Evolutionary conservation across 2,329 filamentous ascomycete genomes (phyloP).

Genomic region (Pseudogymnoascus sp.): DNA sequence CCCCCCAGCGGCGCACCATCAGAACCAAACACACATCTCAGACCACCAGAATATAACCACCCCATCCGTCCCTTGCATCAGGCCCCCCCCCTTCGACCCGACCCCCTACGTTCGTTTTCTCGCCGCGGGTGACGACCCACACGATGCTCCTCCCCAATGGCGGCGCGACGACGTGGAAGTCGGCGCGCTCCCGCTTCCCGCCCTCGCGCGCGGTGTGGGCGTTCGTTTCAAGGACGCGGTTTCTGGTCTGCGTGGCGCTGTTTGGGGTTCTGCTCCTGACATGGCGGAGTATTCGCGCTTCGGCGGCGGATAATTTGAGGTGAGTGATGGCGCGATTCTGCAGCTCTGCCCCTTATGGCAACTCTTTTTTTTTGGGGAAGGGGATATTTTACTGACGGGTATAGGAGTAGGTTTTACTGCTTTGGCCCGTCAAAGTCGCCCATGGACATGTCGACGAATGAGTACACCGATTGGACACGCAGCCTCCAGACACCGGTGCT

Average conservation of each 20-base stretch:
- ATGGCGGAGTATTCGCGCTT: conserved; percentile 78
- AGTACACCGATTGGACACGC: conserved; percentile 80
- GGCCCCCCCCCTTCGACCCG: no score
- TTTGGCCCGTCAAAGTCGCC: conserved; percentile 93
- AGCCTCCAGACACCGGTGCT: conserved; percentile 88
- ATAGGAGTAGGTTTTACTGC: conserved; percentile 73
- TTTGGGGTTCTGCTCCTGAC: conserved; percentile 66
- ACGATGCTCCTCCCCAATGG: conserved; percentile 84
- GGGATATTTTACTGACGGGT: conserved; percentile 10
- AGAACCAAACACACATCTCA: no score
- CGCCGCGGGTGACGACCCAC: conserved; percentile 23
- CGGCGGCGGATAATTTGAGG: conserved; percentile 86
- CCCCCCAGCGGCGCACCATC: background rate
- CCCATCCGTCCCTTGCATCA: background rate
- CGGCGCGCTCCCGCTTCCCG: conserved; percentile 69
- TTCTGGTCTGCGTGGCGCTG: conserved; percentile 65
- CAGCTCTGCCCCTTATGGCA: background rate
- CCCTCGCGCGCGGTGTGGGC: conserved; percentile 63
- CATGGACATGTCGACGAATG: conserved; percentile 88
- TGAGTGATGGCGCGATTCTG: conserved; percentile 30
- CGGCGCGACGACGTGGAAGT: conserved; percentile 79
- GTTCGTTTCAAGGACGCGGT: conserved; percentile 67
- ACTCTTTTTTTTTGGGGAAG: background rate
- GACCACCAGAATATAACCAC: no score
- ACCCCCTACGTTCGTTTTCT: background rate